Percentiles rank a stretch among this genome's conserved stretches.
These are phyloP conservation scores for Oryza brachyantha DNA, from an alignment of 176 grass and related monocot species.

Conservation along the genomic window DNA sequence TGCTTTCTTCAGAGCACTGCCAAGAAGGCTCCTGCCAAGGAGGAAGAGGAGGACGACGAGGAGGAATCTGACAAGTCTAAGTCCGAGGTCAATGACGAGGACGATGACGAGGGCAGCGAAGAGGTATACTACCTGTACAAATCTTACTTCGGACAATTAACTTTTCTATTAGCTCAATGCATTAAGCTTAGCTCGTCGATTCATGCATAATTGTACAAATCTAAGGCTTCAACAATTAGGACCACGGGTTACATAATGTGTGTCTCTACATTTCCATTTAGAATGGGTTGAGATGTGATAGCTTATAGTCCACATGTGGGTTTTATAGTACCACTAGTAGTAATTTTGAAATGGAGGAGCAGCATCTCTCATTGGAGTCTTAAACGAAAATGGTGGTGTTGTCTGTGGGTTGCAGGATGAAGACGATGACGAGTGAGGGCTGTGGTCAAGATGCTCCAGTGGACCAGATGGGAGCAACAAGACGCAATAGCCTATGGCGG, in stretches of 20 bases:
- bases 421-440: slow-evolving; percentile 51
- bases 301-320: too few relatives aligned
- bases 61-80: slow-evolving; percentile 98
- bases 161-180: not conserved
- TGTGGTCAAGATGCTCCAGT: not conserved
- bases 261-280: too few relatives aligned
- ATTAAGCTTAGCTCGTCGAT: not conserved
- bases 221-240: not conserved
- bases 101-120: slow-evolving; percentile 77
- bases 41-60: slow-evolving; percentile 66
- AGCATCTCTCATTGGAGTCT: too few relatives aligned
- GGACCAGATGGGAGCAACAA: slow-evolving; percentile 1
- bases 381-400: too few relatives aligned
- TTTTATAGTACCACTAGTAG: too few relatives aligned
- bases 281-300: too few relatives aligned
- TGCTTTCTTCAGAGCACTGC: slow-evolving; percentile 24
- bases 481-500: not conserved
- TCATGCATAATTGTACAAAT: too few relatives aligned
- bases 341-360: too few relatives aligned
- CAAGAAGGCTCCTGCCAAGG: slow-evolving; percentile 54
- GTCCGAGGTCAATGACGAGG: slow-evolving; percentile 84
- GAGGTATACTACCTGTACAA: slow-evolving; percentile 46
- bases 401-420: slow-evolving; percentile 35
- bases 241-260: not conserved
- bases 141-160: too few relatives aligned